Evolutionary conservation across 768 basidiomycete genomes (phyloP).

Genomic region (Sporobolomyces phaffii): DNA sequence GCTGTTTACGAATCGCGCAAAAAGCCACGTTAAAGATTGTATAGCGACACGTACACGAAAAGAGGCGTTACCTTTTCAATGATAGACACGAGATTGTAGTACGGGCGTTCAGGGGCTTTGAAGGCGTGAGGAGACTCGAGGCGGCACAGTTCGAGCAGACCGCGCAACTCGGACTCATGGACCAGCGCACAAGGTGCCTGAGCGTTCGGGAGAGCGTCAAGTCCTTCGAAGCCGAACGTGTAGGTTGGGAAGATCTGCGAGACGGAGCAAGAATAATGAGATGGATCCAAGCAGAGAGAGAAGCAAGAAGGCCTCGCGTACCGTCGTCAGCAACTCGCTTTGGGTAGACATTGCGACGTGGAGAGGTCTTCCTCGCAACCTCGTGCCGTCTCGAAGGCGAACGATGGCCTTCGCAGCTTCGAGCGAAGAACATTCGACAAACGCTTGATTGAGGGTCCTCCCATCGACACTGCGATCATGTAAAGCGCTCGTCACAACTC

Average conservation of each 20-base stretch:
- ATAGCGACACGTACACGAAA: too few species aligned
- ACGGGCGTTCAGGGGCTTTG: conserved; percentile 33
- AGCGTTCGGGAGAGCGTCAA: not conserved
- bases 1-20: too few species aligned
- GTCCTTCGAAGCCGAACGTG: conserved; percentile 13
- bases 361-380: conserved; percentile 1
- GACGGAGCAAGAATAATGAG: too few species aligned
- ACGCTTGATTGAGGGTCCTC: conserved; percentile 33
- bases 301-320: conserved; percentile 1
- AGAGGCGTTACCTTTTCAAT: conserved; percentile 26
- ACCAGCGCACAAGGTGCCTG: conserved; percentile 11
- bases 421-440: conserved; percentile 28
- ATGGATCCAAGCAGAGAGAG: too few species aligned
- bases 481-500: not conserved
- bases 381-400: conserved; percentile 21
- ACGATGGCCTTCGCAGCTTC: conserved; percentile 18
- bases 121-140: conserved; percentile 23
- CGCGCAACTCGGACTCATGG: conserved; percentile 25
- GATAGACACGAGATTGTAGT: conserved; percentile 34
- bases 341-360: conserved; percentile 27
- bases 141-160: conserved; percentile 27
- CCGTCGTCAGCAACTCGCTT: conserved; percentile 25
- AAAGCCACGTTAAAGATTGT: too few species aligned
- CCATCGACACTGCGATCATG: conserved; percentile 21
- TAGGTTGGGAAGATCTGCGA: conserved; percentile 36